A percentile compares a stretch with the other conserved stretches of the same genome.
Evolutionary conservation across 2,329 filamentous ascomycete genomes (phyloP).

Genomic region (Fusarium coffeatum): DNA sequence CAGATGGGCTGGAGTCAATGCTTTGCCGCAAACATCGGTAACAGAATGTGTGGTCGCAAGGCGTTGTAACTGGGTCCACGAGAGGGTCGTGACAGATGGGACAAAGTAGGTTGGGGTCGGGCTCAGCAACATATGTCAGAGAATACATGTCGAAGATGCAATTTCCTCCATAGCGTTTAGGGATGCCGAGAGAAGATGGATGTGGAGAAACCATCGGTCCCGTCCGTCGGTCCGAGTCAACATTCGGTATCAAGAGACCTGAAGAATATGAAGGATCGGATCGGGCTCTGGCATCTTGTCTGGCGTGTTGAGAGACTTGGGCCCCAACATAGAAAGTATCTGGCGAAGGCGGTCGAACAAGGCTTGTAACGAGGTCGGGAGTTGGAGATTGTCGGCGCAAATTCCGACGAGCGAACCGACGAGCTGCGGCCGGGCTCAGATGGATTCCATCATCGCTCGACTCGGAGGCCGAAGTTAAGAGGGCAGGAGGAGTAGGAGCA

Average conservation of each 20-base stretch:
- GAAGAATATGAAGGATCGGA: conserved; percentile 28
- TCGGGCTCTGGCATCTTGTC: conserved; percentile 34
- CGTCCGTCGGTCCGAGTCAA: conserved; percentile 47
- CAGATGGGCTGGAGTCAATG: conserved; percentile 55
- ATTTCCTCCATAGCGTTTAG: conserved; percentile 53
- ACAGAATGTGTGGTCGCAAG: conserved; percentile 75
- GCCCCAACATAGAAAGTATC: conserved; percentile 50
- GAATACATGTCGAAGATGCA: conserved; percentile 59
- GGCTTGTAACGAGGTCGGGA: conserved; percentile 55
- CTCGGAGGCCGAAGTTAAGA: conserved; percentile 47
- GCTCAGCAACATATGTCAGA: conserved; percentile 57
- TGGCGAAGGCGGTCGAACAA: conserved; percentile 54
- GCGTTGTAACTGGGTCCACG: conserved; percentile 69
- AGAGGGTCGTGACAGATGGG: conserved; percentile 71
- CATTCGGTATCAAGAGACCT: conserved; percentile 38
- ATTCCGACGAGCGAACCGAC: conserved; percentile 53
- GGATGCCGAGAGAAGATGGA: conserved; percentile 54
- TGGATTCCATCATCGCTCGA: conserved; percentile 53
- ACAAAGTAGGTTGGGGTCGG: conserved; percentile 62
- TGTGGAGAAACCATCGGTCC: conserved; percentile 53
- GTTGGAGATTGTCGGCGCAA: conserved; percentile 52
- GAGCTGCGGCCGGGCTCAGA: conserved; percentile 51
- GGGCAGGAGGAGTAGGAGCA: conserved; percentile 3
- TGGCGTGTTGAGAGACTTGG: conserved; percentile 42
- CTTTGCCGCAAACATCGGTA: conserved; percentile 64